Conservation (phyloP, 805 yeast genomes). For the Candida wancherniae region DNA sequence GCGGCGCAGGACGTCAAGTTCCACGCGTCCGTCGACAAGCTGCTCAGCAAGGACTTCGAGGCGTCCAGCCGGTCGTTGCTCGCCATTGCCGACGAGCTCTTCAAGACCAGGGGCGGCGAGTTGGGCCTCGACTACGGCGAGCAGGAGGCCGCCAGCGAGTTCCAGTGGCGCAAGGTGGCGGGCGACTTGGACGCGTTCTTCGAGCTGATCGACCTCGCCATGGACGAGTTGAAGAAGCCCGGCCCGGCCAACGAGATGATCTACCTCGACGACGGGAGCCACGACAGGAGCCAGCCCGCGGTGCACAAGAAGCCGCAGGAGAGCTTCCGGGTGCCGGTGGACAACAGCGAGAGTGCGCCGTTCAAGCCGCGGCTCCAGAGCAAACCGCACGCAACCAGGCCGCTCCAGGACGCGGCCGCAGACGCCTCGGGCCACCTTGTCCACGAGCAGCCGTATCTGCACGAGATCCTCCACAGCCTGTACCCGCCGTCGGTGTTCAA, state of each 20-base stretch:
- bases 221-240: slow-evolving; percentile 41
- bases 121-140: slow-evolving; percentile 34
- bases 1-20: slow-evolving; percentile 81
- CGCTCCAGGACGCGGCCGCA: slow-evolving; percentile 36
- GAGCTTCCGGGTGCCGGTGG: slow-evolving; percentile 51
- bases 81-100: slow-evolving; percentile 42
- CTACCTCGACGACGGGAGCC: slow-evolving; percentile 7
- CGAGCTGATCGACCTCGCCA: slow-evolving; percentile 70
- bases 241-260: slow-evolving; percentile 17
- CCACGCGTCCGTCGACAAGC: slow-evolving; percentile 55
- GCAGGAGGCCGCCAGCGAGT: slow-evolving; percentile 37
- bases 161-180: slow-evolving; percentile 59
- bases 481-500: slow-evolving; percentile 57
- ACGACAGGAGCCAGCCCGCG: slow-evolving; percentile 1
- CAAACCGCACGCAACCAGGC: slow-evolving; percentile 66
- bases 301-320: slow-evolving; percentile 59
- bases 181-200: slow-evolving; percentile 63
- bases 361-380: slow-evolving; percentile 67
- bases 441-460: slow-evolving; percentile 74
- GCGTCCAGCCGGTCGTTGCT: slow-evolving; percentile 40
- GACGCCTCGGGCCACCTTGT: slow-evolving; percentile 2
- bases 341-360: slow-evolving; percentile 66
- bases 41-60: slow-evolving; percentile 37
- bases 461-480: slow-evolving; percentile 64
- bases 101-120: slow-evolving; percentile 27